Base-by-base conservation (phyloP, 306 rosid genomes). In the Quercus mongolica region DNA sequence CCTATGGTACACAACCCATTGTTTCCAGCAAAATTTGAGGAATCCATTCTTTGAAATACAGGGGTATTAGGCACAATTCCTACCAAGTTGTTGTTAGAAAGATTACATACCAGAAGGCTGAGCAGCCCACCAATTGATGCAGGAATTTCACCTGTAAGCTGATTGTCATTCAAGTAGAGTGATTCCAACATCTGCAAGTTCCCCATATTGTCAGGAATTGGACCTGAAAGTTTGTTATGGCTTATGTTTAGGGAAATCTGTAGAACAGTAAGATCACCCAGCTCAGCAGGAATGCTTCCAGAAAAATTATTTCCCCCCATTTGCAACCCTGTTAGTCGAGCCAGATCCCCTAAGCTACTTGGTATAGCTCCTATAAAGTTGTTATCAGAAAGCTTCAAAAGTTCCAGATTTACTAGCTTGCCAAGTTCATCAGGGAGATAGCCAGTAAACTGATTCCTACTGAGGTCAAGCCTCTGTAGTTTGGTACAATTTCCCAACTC, bases 131-230 rank as follows among this genome's bases (percentile, higher is more conserved):
- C 96, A 73, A 87, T 94, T 81, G 89, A 86, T 54, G 83, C 41
- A 76, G 98, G 98, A 82, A 94, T 89, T 62, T 94, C 86, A 49
- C 94, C 97, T 75, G 57, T 78, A 76, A 94, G 92, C 84, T 87
- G 79, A 86, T 91, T 94, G 80, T 90, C 93, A 73, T 94, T 88
- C 69, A 94, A 85, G 77, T 74, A 85, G 73, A 94, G 97, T 17
- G 87, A 81, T 74, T 91, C 91, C 74, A 94, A 79, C 95, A 91
- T 91, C 86, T 87, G 92, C 78, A 91, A 82, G 85, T 80, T 87
- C 74, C 96, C 93, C 80, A 89, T 74, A 80, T 86, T 86, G 30
- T 81, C 90, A 46, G 96, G 96, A 86, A 91, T 89, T 71, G 81
- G 19, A 31, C 92, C 91, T 17, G 96, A 91, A 80, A 91, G 91